These are phyloP conservation scores for Boletus rubropictus DNA, from an alignment of 768 basidiomycete species.

Conservation along the genomic window DNA sequence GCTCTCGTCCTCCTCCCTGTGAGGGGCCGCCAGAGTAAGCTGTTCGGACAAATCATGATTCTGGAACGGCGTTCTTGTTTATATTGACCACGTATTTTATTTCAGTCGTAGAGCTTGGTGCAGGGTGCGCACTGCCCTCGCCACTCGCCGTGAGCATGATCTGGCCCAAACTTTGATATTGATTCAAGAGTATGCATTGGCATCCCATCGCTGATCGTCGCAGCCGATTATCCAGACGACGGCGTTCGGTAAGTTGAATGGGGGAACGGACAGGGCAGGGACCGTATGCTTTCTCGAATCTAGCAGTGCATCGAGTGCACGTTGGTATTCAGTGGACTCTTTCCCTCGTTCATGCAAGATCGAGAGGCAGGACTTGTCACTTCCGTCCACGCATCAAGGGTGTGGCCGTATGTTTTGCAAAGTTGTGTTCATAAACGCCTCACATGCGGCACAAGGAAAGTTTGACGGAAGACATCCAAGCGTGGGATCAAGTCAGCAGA, in stretches of 20 bases:
- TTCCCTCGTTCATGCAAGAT: no score
- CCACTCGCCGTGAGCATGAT: slow-evolving; percentile 46
- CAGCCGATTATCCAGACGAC: slow-evolving; percentile 66
- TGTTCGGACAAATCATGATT: background rate
- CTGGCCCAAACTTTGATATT: no score
- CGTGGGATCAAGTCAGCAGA: background rate
- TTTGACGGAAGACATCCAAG: background rate
- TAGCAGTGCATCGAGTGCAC: slow-evolving; percentile 5
- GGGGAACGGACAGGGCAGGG: slow-evolving; percentile 60
- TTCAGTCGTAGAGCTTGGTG: slow-evolving; percentile 65
- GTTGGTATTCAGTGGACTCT: no score
- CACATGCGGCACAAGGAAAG: no score
- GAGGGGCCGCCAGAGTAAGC: slow-evolving; percentile 37
- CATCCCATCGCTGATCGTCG: slow-evolving; percentile 51
- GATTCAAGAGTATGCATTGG: no score
- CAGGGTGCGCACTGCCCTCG: slow-evolving; percentile 64
- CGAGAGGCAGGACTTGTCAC: no score
- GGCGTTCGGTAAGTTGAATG: slow-evolving; percentile 58
- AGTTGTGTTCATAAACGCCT: background rate
- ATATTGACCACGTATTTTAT: background rate
- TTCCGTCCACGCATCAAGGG: slow-evolving; percentile 1
- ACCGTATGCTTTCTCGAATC: no score
- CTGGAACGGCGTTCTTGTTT: background rate
- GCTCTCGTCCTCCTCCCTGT: slow-evolving; percentile 53
- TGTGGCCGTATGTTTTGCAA: background rate